phyloP scores from a whole-genome alignment of 2,329 filamentous ascomycete genomes.

The Claviceps paspali region DNA sequence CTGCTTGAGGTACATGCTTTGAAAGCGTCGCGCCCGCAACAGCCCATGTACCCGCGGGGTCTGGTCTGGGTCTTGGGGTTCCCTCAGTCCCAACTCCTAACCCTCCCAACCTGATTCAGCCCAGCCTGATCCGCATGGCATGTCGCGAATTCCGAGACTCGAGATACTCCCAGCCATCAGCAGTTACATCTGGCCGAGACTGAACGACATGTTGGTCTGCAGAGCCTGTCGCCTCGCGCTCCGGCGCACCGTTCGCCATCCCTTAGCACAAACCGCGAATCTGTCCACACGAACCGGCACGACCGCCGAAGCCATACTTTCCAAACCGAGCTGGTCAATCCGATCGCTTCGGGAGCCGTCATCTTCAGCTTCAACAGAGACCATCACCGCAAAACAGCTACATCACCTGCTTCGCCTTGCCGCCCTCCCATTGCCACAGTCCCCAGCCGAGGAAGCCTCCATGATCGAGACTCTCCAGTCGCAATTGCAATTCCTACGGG shows the following conservation, averaged over 20 bases:
- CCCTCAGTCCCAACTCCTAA: no score
- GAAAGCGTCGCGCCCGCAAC: no score
- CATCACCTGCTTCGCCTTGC: slow-evolving; percentile 79
- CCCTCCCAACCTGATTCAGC: no score
- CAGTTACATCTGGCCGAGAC: no score
- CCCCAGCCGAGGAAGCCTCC: slow-evolving; percentile 43
- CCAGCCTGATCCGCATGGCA: no score
- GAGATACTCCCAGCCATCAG: no score
- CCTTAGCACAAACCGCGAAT: slow-evolving; percentile 4
- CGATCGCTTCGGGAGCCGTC: slow-evolving; percentile 37
- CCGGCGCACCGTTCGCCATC: slow-evolving; percentile 8
- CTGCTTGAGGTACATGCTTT: no score
- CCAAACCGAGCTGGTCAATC: slow-evolving; percentile 71
- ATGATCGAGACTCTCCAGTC: slow-evolving; percentile 64
- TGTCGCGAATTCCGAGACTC: no score
- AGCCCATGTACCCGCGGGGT: no score
- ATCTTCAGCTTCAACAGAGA: slow-evolving; percentile 13
- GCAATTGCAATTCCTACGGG: slow-evolving; percentile 81
- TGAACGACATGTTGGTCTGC: slow-evolving; percentile 17
- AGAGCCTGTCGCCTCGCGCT: slow-evolving; percentile 15
- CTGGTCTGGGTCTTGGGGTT: no score
- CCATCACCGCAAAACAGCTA: slow-evolving; percentile 52
- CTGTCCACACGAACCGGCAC: slow-evolving; percentile 5
- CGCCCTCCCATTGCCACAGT: slow-evolving; percentile 60
- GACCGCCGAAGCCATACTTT: slow-evolving; percentile 35